Evolutionary conservation across 2,329 filamentous ascomycete genomes (phyloP).

Genomic region (Penicillium fuscoglaucum): DNA sequence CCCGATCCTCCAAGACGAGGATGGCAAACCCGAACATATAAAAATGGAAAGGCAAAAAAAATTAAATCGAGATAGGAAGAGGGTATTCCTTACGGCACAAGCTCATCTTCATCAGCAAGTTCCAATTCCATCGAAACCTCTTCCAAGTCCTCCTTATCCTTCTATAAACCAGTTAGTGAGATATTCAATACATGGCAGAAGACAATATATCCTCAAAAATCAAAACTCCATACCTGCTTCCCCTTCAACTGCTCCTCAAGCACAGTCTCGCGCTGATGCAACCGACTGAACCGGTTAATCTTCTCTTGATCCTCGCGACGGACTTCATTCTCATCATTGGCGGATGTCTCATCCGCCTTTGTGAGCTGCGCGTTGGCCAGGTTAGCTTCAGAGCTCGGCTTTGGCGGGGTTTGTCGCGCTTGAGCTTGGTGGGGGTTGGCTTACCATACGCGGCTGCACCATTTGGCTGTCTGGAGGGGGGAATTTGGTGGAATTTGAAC

Average conservation of each 20-base stretch:
- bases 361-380: conserved; percentile 64
- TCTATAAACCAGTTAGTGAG: conserved; percentile 55
- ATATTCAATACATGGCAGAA: background rate
- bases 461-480: conserved; percentile 32
- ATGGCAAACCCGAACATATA: background rate
- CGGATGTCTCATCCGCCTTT: conserved; percentile 81
- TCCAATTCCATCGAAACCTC: conserved; percentile 90
- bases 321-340: conserved; percentile 84
- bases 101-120: conserved; percentile 90
- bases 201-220: background rate
- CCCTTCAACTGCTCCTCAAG: conserved; percentile 77
- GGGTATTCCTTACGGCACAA: conserved; percentile 72
- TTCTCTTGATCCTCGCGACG: conserved; percentile 97
- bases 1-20: background rate
- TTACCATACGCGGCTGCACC: conserved; percentile 63
- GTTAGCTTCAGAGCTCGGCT: conserved; percentile 6
- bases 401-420: conserved; percentile 1
- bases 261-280: conserved; percentile 80
- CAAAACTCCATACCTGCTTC: conserved; percentile 60
- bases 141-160: conserved; percentile 97
- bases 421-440: conserved; percentile 11
- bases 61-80: background rate
- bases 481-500: background rate
- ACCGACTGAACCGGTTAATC: conserved; percentile 94
- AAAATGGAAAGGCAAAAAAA: conserved; percentile 1